A percentile compares a stretch with the other conserved stretches of the same genome.
These are phyloP conservation scores for Talaromyces sp. DNA, from an alignment of 2,329 filamentous ascomycete genomes.

Conservation along the genomic window DNA sequence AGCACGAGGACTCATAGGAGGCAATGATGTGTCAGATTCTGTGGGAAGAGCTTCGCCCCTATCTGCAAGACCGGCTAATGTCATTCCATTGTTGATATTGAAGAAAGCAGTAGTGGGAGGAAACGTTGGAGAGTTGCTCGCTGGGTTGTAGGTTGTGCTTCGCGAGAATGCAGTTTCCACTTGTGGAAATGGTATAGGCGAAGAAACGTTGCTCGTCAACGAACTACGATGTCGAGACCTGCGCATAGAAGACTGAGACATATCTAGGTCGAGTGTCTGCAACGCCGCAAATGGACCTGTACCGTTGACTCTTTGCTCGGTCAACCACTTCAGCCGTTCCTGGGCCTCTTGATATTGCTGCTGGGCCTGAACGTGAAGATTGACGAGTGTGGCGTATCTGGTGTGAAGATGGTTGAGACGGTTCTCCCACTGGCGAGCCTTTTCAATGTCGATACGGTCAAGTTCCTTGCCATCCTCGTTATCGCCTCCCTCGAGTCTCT, in stretches of 20 bases:
- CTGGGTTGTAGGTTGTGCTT: constrained; percentile 49
- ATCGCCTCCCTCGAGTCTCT: constrained; percentile 49
- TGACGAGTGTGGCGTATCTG: constrained; percentile 45
- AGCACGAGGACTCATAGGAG: constrained; percentile 63
- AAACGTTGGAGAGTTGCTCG: constrained; percentile 55
- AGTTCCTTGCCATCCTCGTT: constrained; percentile 53
- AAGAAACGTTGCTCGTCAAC: constrained; percentile 49
- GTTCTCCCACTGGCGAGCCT: constrained; percentile 48
- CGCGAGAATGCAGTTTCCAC: constrained; percentile 42
- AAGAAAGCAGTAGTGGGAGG: constrained; percentile 53
- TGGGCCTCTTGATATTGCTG: constrained; percentile 49
- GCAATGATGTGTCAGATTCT: constrained; percentile 56
- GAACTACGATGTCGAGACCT: constrained; percentile 50
- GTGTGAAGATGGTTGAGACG: constrained; percentile 45
- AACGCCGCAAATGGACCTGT: constrained; percentile 42
- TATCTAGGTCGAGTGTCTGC: constrained; percentile 43
- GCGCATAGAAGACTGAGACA: constrained; percentile 41
- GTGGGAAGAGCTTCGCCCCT: constrained; percentile 43
- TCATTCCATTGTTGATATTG: constrained; percentile 64
- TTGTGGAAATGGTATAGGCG: constrained; percentile 43
- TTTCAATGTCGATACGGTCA: constrained; percentile 50
- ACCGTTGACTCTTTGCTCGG: constrained; percentile 37
- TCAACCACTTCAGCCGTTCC: constrained; percentile 46
- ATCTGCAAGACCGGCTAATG: constrained; percentile 47
- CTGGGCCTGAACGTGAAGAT: constrained; percentile 43